Conservation (phyloP, 768 basidiomycete genomes). For the Candolleomyces efflorescens region DNA sequence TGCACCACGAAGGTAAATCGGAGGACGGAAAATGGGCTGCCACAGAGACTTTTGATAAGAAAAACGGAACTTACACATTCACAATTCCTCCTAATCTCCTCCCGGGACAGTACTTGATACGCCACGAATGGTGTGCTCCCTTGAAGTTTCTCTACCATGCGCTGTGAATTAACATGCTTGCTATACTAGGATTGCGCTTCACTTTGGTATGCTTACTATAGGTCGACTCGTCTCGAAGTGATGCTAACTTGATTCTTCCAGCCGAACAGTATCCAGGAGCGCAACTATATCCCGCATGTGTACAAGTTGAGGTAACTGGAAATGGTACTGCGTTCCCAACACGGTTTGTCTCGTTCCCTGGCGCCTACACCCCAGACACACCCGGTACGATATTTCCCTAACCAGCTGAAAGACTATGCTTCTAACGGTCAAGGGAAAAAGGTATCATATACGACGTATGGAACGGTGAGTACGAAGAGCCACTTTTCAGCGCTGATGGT, state of each 20-base stretch:
- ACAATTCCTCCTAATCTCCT: conserved; percentile 38
- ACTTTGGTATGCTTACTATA: not conserved
- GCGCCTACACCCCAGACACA: conserved; percentile 17
- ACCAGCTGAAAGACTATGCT: too few relatives aligned
- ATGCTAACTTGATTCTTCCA: not conserved
- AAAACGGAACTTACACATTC: conserved; percentile 37
- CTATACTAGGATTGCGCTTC: conserved; percentile 2
- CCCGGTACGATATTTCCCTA: conserved; percentile 25
- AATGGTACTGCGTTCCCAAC: conserved; percentile 38
- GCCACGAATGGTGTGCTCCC: conserved; percentile 35
- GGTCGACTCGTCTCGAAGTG: too few relatives aligned
- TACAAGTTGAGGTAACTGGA: conserved; percentile 42
- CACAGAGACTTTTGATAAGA: conserved; percentile 30
- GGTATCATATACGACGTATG: not conserved
- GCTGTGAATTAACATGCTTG: not conserved
- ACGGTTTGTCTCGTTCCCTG: conserved; percentile 44
- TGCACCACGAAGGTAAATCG: conserved; percentile 37
- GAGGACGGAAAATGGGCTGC: conserved; percentile 40
- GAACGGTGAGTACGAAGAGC: not conserved
- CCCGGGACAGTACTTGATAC: conserved; percentile 42
- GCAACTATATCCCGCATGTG: conserved; percentile 40
- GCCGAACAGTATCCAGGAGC: conserved; percentile 36
- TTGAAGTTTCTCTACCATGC: too few relatives aligned
- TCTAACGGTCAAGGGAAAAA: too few relatives aligned
- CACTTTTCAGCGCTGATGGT: not conserved